phyloP scores from a whole-genome alignment of 202 grass and related monocot species.

The Bolboschoenoplectus hybrid region DNA sequence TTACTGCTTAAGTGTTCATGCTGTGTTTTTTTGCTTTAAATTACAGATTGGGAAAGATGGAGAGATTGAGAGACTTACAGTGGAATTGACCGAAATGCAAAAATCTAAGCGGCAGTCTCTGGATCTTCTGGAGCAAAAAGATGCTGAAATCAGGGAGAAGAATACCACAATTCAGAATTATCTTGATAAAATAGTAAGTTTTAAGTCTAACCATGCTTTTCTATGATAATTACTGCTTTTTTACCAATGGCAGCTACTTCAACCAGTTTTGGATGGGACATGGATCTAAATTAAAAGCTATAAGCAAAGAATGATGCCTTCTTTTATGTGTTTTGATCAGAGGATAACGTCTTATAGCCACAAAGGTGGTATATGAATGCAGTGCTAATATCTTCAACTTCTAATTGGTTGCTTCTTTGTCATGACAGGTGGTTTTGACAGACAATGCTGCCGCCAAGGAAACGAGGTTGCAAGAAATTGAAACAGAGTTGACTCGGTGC shows the following conservation, averaged over 20 bases:
- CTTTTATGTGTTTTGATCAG: background rate
- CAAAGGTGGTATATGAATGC: background rate
- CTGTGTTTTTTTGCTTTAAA: background rate
- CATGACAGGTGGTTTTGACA: conserved; percentile 73
- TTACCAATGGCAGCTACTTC: background rate
- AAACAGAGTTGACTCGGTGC: conserved; percentile 68
- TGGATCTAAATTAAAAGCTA: background rate
- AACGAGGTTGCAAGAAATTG: conserved; percentile 64
- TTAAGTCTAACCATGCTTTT: background rate
- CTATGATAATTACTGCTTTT: background rate
- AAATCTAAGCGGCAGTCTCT: conserved; percentile 76
- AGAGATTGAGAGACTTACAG: conserved; percentile 67
- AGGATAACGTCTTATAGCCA: background rate
- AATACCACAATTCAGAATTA: conserved; percentile 81
- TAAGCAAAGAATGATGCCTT: background rate
- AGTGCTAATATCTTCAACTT: background rate
- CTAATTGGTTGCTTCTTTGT: conserved; percentile 22
- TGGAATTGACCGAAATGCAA: conserved; percentile 65
- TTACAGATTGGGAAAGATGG: conserved; percentile 83
- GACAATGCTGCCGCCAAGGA: conserved; percentile 69
- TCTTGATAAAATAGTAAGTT: conserved; percentile 86
- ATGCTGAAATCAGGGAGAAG: conserved; percentile 79
- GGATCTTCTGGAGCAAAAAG: conserved; percentile 83
- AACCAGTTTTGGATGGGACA: background rate
- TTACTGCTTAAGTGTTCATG: background rate